Evolutionary conservation across 495 filamentous ascomycete genomes (phyloP).

Genomic region (Sporormia fimetaria): DNA sequence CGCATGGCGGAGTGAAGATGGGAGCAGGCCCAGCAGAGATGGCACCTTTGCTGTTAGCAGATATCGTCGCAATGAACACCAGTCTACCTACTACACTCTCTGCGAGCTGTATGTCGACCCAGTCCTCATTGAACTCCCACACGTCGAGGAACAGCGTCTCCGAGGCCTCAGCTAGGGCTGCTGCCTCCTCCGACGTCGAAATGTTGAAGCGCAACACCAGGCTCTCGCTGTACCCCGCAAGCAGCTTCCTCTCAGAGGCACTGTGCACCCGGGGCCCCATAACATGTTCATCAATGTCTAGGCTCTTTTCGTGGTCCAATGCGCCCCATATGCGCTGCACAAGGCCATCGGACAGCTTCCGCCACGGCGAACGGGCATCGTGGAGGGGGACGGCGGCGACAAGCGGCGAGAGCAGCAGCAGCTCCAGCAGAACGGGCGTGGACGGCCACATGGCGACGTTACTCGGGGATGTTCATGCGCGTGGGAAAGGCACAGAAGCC

Average conservation of each 20-base stretch:
- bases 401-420: slow-evolving; percentile 23
- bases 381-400: slow-evolving; percentile 15
- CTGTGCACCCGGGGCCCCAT: no score
- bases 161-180: slow-evolving; percentile 59
- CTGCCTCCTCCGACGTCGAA: slow-evolving; percentile 55
- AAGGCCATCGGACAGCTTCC: slow-evolving; percentile 51
- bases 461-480: not conserved
- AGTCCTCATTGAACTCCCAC: slow-evolving; percentile 73
- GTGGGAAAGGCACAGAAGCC: no score
- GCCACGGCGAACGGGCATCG: slow-evolving; percentile 29
- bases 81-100: slow-evolving; percentile 55
- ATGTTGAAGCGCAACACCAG: slow-evolving; percentile 84
- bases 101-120: slow-evolving; percentile 76
- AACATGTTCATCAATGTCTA: slow-evolving; percentile 8
- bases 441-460: slow-evolving; percentile 15
- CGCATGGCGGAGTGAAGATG: slow-evolving; percentile 57
- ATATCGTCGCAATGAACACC: no score
- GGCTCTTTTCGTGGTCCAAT: slow-evolving; percentile 25
- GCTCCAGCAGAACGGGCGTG: slow-evolving; percentile 16
- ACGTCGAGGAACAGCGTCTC: slow-evolving; percentile 74
- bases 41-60: slow-evolving; percentile 55
- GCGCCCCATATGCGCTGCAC: slow-evolving; percentile 54
- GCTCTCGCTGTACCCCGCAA: slow-evolving; percentile 63
- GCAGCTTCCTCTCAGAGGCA: slow-evolving; percentile 32
- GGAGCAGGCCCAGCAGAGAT: slow-evolving; percentile 73